Evolutionary conservation across 2,329 filamentous ascomycete species (phyloP).

Genomic region (Herpotrichia juniperi): DNA sequence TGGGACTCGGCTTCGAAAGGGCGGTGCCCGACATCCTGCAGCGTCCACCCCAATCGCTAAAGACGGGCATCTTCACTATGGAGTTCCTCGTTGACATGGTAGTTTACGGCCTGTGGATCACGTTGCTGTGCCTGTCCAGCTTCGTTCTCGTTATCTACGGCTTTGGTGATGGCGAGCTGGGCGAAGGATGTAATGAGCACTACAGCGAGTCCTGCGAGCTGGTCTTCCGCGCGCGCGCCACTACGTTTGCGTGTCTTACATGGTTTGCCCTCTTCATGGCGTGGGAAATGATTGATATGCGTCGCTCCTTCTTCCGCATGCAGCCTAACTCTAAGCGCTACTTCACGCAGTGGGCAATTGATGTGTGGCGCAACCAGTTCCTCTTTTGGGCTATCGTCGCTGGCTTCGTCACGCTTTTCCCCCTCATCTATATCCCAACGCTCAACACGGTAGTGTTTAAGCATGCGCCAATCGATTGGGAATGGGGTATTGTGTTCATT

Average conservation of each 20-base stretch:
- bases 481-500: constrained; percentile 22
- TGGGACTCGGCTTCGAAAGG: constrained; percentile 43
- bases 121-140: constrained; percentile 37
- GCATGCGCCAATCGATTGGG: constrained; percentile 28
- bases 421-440: constrained; percentile 52
- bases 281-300: constrained; percentile 33
- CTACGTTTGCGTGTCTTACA: constrained; percentile 28
- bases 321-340: constrained; percentile 16
- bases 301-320: constrained; percentile 26
- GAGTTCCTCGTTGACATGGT: constrained; percentile 45
- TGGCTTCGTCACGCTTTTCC: constrained; percentile 64
- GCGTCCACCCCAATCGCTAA: constrained; percentile 30
- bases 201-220: constrained; percentile 34
- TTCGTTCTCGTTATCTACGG: constrained; percentile 44
- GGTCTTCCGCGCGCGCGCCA: constrained; percentile 34
- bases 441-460: constrained; percentile 31
- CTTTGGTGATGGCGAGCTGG: constrained; percentile 38
- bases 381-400: constrained; percentile 68
- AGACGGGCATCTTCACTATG: constrained; percentile 39
- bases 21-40: constrained; percentile 41
- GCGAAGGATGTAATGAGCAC: constrained; percentile 36
- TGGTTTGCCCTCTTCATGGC: constrained; percentile 27
- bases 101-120: constrained; percentile 43
- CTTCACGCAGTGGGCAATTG: constrained; percentile 24
- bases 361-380: constrained; percentile 25